Conservation (phyloP, 1,284 basidiomycete genomes). For the Trichosporon sp. region DNA sequence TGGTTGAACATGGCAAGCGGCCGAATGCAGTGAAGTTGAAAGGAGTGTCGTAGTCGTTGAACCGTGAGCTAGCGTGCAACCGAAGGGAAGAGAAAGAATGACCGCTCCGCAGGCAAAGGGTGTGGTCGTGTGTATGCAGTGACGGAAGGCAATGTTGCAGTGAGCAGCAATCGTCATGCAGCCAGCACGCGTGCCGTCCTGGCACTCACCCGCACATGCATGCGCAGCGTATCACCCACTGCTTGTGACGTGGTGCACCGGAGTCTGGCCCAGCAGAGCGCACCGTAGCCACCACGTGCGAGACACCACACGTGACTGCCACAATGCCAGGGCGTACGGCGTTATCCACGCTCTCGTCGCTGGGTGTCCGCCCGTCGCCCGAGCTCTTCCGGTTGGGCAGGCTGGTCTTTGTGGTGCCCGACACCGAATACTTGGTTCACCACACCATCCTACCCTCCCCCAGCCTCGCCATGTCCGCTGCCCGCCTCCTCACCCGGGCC, state of each 20-base stretch:
- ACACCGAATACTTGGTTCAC: conserved; percentile 5
- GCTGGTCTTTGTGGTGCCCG: conserved; percentile 2
- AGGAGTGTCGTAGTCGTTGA: background rate
- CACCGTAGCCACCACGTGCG: too few species aligned
- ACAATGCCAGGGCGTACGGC: background rate
- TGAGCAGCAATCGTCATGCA: background rate
- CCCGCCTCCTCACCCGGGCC: conserved; percentile 39
- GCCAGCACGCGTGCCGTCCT: background rate
- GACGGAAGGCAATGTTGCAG: background rate
- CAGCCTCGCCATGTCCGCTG: conserved; percentile 32
- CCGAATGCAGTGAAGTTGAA: conserved; percentile 1
- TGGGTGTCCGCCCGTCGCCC: background rate
- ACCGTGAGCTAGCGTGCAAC: background rate
- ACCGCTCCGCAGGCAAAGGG: background rate
- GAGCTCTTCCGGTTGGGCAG: background rate
- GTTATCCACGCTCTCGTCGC: background rate
- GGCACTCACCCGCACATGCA: background rate
- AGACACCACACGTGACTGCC: background rate
- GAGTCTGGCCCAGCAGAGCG: background rate
- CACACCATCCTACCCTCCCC: conserved; percentile 7
- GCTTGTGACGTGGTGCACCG: background rate
- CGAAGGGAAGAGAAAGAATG: background rate
- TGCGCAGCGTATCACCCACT: background rate
- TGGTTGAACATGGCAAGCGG: conserved; percentile 24
- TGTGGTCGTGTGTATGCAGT: background rate